Evolutionary conservation across 2,329 filamentous ascomycete genomes (phyloP).

Genomic region (Nemania sp.): DNA sequence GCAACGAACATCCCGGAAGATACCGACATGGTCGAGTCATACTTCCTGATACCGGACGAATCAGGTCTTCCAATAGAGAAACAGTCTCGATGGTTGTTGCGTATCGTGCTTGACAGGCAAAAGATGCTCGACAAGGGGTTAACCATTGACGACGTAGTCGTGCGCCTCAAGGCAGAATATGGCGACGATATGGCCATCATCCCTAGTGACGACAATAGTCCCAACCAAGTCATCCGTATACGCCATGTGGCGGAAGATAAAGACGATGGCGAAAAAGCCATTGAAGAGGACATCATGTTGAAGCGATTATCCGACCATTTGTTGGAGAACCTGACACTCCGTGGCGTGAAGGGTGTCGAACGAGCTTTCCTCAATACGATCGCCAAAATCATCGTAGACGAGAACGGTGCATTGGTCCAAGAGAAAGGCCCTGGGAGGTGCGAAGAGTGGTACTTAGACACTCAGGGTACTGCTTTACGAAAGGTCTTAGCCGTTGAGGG

Average conservation of each 20-base stretch:
- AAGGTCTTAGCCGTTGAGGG: slow-evolving; percentile 85
- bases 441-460: slow-evolving; percentile 95
- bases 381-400: slow-evolving; percentile 65
- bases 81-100: slow-evolving; percentile 94
- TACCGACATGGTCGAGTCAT: slow-evolving; percentile 92
- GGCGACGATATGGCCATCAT: slow-evolving; percentile 85
- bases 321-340: slow-evolving; percentile 86
- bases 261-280: slow-evolving; percentile 64
- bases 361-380: slow-evolving; percentile 92
- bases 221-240: slow-evolving; percentile 91
- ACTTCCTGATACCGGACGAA: slow-evolving; percentile 92
- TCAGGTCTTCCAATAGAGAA: slow-evolving; percentile 62
- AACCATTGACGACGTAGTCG: slow-evolving; percentile 87
- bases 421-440: slow-evolving; percentile 75
- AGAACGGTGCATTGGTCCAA: slow-evolving; percentile 74
- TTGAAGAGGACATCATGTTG: slow-evolving; percentile 89
- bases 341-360: slow-evolving; percentile 86
- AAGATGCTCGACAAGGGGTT: slow-evolving; percentile 95
- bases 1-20: slow-evolving; percentile 86
- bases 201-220: slow-evolving; percentile 97
- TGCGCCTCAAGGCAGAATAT: slow-evolving; percentile 88
- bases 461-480: slow-evolving; percentile 83
- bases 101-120: slow-evolving; percentile 89
- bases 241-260: slow-evolving; percentile 77
- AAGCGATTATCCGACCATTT: slow-evolving; percentile 92